A percentile compares a stretch with the other conserved stretches of the same genome.
phyloP scores from a whole-genome alignment of 75 land plant species.

The Picea sitchensis region DNA sequence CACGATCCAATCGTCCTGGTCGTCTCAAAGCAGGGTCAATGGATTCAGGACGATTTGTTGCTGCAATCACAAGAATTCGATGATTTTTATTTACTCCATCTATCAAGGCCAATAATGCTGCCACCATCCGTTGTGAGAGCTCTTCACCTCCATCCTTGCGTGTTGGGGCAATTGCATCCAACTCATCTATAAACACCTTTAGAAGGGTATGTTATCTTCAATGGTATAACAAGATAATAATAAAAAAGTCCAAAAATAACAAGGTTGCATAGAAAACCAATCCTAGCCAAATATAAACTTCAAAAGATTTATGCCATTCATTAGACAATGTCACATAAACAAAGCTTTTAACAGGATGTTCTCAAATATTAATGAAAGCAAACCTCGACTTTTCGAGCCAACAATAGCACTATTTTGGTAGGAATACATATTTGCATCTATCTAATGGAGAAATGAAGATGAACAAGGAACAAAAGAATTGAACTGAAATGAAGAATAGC shows the following conservation, averaged over 20 bases:
- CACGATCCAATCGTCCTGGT: constrained; percentile 93
- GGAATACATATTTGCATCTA: neutral
- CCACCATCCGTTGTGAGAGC: constrained; percentile 88
- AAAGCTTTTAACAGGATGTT: neutral
- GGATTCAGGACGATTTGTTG: constrained; percentile 84
- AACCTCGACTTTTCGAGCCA: neutral
- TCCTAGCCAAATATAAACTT: neutral
- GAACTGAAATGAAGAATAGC: neutral
- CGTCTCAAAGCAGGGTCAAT: constrained; percentile 95
- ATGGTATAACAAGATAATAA: constrained; percentile 1
- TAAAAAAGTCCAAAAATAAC: neutral
- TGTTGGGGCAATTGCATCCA: constrained; percentile 96
- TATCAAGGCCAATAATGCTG: constrained; percentile 80
- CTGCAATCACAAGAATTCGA: constrained; percentile 78
- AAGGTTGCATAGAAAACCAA: constrained; percentile 3
- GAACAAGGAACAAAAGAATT: neutral
- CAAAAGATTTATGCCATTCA: neutral
- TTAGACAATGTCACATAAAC: neutral
- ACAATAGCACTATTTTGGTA: too few relatives aligned
- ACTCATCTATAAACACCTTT: constrained; percentile 97
- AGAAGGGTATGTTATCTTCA: constrained; percentile 7
- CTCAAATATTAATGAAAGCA: neutral
- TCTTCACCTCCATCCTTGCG: constrained; percentile 85
- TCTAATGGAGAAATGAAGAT: too few relatives aligned
- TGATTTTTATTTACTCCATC: constrained; percentile 62